Evolutionary conservation across 352 stramenopile species (phyloP), one percentile per base, ranked within the genome.

Genomic region (Globisporangium paroecandrum): DNA sequence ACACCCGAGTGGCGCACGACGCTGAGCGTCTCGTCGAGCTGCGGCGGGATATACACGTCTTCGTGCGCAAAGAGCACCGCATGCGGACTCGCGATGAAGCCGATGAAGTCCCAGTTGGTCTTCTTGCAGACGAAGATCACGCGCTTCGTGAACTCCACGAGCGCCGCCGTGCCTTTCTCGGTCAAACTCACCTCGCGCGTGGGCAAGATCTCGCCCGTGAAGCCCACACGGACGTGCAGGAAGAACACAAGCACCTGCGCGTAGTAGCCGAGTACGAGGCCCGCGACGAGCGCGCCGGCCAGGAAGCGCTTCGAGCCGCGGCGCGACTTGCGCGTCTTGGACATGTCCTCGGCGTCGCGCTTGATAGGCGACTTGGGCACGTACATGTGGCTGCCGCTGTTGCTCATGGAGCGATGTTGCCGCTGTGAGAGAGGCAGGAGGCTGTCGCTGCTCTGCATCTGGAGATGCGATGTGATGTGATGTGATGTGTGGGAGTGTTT

Each of bases 51-150:
- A 9, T 65, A 69, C 61, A 90, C 83, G 62, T 89, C 81, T 18
- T 89, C 69, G 57, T 92, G 83, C 2, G 78, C 83, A 58, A 92
- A 92, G 13, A 92, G 64, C 58, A 89, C 78, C 4, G 81, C 75
- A 59, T 87, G 80, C n/a, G 83, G 83, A 20, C 68, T 87, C 46
- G 82, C 74, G 36, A 90, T 77, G 34, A 92, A 81, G 29, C 83
- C 83, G 18, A 92, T 60, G 67, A 86, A 92, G 77, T 92, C 83
- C 83, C 83, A 92, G 56, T 92, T 92, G 61, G 83, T 90, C 65
- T 86, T 82, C 58, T 84, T 77, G 71, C 82, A 88, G 18, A 92
- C 83, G 47, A 89, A 92, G 46, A 90, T 75, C 22, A 92, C 73
- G 47, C 78, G 81, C 55, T 82, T 79, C 24, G 80, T 90, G 63